Evolutionary conservation across 805 yeast genomes (phyloP), one percentile per base, ranked within the genome.

Genomic region (Ogataea nonfermentans): DNA sequence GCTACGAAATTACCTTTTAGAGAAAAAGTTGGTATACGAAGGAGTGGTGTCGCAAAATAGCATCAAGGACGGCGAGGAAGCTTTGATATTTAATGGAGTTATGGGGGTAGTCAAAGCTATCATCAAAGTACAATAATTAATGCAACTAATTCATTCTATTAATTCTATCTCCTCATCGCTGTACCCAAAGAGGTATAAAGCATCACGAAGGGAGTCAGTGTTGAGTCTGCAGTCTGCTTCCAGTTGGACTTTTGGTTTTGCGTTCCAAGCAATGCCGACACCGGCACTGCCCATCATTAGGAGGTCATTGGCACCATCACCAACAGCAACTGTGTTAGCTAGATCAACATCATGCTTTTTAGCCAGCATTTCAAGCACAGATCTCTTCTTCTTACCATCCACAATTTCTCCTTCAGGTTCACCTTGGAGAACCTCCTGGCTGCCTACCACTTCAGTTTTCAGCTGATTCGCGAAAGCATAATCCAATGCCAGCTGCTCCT

Each of bases 231-330:
- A 72, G 13, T 96, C 96, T 0, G 99, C 98, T 49, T 70, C 67
- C 42, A 65, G 59, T 61, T 89, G 97, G 2, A 93, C 99, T 48
- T 73, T 80, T 15, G 98, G 97, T 61, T 93, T 93, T 14, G 98
- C 99, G 59, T 88, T 85, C 95, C 96, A 93, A 0, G 99, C 99
- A 38, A 93, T 71, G 14, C 99, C 99, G 59, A 79, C 84, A 0
- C 98, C 98, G 2, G 96, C 96, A 10, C 65, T 77, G 2, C 68
- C 74, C 98, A 93, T 93, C 89, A 95, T 95, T 31, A 76, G 75
- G 56, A 93, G 68, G 65, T 93, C 99, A 56, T 93, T 93, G 16
- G 98, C 96, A 26, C 99, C 99, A 59, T 93, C 98, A 25, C 98
- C 98, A 26, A 91, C 84, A 34, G 96, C 96, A 32, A 85, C 81